These are phyloP conservation scores for Rhizopogon hawkerae DNA, from an alignment of 1,284 basidiomycete genomes.

Conservation along the genomic window DNA sequence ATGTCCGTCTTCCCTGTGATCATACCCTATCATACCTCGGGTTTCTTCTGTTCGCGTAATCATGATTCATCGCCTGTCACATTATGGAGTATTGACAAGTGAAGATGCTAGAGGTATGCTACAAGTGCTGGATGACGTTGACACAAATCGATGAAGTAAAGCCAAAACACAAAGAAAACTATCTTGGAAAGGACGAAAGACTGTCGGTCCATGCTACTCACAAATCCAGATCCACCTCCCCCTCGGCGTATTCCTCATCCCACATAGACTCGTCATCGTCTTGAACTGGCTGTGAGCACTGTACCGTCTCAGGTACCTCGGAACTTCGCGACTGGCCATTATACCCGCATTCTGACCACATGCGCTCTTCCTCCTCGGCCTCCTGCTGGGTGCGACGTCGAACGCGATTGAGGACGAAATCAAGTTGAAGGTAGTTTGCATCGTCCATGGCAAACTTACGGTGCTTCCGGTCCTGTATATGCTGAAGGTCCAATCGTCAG, in stretches of 20 bases:
- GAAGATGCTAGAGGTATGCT: conserved; percentile 7
- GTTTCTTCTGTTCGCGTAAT: background rate
- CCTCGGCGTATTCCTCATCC: conserved; percentile 17
- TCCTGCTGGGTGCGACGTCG: conserved; percentile 54
- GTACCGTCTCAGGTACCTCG: conserved; percentile 19
- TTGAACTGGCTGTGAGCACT: conserved; percentile 15
- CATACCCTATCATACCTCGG: background rate
- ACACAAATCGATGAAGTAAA: conserved; percentile 10
- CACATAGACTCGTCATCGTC: conserved; percentile 19
- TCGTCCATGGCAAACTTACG: conserved; percentile 79
- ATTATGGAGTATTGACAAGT: background rate
- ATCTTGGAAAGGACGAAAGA: background rate
- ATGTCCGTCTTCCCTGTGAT: background rate
- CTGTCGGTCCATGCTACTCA: conserved; percentile 12
- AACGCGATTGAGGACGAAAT: conserved; percentile 70
- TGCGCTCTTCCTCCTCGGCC: conserved; percentile 24
- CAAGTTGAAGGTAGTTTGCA: conserved; percentile 77
- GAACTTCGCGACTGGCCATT: conserved; percentile 22
- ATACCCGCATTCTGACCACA: conserved; percentile 7
- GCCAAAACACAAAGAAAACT: conserved; percentile 12
- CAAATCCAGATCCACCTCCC: conserved; percentile 14
- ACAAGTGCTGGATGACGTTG: conserved; percentile 7
- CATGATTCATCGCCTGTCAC: background rate
- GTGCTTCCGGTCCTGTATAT: conserved; percentile 72
- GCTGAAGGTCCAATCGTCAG: conserved; percentile 39